These are phyloP conservation scores for Ogataea saltuana DNA, from an alignment of 805 yeast genomes.

Conservation along the genomic window DNA sequence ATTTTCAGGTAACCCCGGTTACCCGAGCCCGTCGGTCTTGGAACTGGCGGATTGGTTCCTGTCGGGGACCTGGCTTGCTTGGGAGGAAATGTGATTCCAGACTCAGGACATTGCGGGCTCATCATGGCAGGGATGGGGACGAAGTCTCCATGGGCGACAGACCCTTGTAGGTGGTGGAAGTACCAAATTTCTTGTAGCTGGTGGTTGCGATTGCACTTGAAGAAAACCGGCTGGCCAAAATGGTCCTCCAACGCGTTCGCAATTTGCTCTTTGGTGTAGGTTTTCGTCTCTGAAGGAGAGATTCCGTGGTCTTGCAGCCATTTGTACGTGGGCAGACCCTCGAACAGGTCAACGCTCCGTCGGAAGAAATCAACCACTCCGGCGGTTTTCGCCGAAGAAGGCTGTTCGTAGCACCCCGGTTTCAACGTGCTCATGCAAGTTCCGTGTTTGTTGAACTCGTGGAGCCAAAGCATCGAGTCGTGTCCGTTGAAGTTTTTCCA, in stretches of 20 bases:
- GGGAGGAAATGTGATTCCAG: constrained; percentile 73
- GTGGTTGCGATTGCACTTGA: constrained; percentile 56
- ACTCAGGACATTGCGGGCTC: constrained; percentile 63
- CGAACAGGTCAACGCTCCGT: constrained; percentile 57
- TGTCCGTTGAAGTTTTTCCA: constrained; percentile 79
- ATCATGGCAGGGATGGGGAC: constrained; percentile 59
- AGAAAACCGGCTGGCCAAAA: constrained; percentile 57
- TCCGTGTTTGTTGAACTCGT: constrained; percentile 93
- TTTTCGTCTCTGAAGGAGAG: constrained; percentile 56
- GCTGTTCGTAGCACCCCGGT: constrained; percentile 62
- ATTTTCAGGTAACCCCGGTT: constrained; percentile 51
- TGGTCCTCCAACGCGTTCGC: constrained; percentile 50
- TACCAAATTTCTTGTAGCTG: constrained; percentile 76
- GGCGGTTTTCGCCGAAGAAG: constrained; percentile 29
- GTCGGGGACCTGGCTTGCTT: constrained; percentile 44
- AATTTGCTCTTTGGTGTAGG: constrained; percentile 59
- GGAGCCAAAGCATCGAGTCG: constrained; percentile 78
- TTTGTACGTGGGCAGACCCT: constrained; percentile 62
- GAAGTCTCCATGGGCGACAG: constrained; percentile 66
- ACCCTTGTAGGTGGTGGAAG: constrained; percentile 73
- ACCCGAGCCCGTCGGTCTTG: constrained; percentile 36
- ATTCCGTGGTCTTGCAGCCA: constrained; percentile 71
- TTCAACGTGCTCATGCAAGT: constrained; percentile 84
- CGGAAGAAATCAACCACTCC: constrained; percentile 72
- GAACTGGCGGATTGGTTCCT: constrained; percentile 24